Evolutionary conservation across 371 early-diverging fungal species (phyloP).

Genomic region (Nematocida homosporus): DNA sequence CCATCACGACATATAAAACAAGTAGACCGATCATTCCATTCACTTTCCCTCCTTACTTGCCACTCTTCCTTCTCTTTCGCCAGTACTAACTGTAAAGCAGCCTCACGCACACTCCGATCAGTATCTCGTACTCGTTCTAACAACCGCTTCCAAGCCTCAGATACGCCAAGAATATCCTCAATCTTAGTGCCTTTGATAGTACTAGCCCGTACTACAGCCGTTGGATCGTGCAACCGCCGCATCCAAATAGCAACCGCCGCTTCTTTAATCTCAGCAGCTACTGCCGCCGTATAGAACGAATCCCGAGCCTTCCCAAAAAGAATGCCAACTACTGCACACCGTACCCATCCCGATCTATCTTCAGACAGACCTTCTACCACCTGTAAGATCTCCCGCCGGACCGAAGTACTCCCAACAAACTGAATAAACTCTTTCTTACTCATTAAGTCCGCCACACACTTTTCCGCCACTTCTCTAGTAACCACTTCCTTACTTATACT

Average conservation of each 20-base stretch:
- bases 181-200: background rate
- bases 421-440: constrained; percentile 36
- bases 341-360: constrained; percentile 38
- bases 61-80: background rate
- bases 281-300: constrained; percentile 37
- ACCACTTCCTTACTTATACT: constrained; percentile 22
- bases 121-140: constrained; percentile 30
- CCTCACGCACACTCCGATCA: constrained; percentile 25
- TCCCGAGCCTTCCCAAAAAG: constrained; percentile 22
- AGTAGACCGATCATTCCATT: too few relatives aligned
- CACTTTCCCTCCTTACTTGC: background rate
- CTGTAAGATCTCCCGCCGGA: constrained; percentile 21
- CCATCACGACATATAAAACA: too few relatives aligned
- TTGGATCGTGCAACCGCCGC: constrained; percentile 15
- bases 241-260: background rate
- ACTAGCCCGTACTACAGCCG: background rate
- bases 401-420: constrained; percentile 22
- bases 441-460: background rate
- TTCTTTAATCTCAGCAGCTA: constrained; percentile 6
- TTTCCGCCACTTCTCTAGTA: constrained; percentile 1
- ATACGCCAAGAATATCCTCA: background rate
- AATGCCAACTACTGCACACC: constrained; percentile 16
- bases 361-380: constrained; percentile 16
- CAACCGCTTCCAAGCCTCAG: constrained; percentile 2
- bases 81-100: constrained; percentile 8